These are phyloP conservation scores for Fusarium sp. DNA, from an alignment of 2,329 filamentous ascomycete species.

Conservation along the genomic window DNA sequence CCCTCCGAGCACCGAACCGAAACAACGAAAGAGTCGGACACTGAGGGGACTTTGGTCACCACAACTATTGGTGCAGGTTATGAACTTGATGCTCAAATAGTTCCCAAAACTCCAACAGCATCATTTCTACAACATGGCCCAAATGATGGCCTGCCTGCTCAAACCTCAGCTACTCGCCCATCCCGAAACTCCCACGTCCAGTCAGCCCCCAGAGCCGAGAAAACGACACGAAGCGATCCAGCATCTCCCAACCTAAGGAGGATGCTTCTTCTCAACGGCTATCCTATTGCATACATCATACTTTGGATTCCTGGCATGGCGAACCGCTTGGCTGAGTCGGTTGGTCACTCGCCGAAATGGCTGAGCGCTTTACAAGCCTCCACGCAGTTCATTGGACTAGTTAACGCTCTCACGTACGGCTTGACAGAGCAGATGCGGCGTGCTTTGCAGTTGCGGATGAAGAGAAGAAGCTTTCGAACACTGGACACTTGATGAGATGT, in stretches of 20 bases:
- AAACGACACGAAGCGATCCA: background rate
- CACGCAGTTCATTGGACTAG: conserved; percentile 4
- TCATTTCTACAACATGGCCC: background rate
- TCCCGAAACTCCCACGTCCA: background rate
- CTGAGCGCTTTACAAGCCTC: background rate
- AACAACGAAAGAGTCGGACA: background rate
- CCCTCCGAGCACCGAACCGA: background rate
- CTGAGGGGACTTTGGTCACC: background rate
- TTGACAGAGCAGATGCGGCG: conserved; percentile 4
- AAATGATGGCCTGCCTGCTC: background rate
- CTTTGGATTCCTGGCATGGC: conserved; percentile 8
- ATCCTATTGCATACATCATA: conserved; percentile 6
- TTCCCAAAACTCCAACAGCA: background rate
- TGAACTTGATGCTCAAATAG: background rate
- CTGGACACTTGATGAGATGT: background rate
- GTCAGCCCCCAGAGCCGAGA: background rate
- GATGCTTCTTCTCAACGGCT: conserved; percentile 11
- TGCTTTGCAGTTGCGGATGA: background rate
- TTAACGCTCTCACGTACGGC: conserved; percentile 8
- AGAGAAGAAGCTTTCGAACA: background rate
- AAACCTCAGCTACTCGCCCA: background rate
- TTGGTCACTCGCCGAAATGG: background rate
- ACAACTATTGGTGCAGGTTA: background rate
- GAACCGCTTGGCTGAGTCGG: conserved; percentile 2
- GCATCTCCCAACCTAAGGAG: conserved; percentile 1